Conservation (phyloP, 202 grass and related monocot genomes). For the Bolboschoenoplectus hybrid region DNA sequence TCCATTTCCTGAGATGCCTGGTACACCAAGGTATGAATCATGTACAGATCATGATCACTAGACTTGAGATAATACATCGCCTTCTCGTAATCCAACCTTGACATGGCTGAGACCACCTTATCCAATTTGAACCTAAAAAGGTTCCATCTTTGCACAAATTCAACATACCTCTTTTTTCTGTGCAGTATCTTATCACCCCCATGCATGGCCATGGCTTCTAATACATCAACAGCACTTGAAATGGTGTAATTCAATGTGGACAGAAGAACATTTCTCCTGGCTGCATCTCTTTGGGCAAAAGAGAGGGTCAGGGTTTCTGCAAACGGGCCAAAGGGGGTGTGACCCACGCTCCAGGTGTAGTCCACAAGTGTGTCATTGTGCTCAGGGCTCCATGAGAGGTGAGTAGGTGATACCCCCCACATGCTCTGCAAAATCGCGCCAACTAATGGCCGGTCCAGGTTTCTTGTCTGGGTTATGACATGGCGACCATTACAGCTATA, state of each 20-base stretch:
- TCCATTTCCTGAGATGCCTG: conserved; percentile 88
- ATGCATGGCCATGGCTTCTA: conserved; percentile 76
- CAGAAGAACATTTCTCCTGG: conserved; percentile 81
- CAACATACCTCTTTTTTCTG: conserved; percentile 75
- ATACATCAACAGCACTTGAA: conserved; percentile 57
- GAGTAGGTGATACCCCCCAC: conserved; percentile 89
- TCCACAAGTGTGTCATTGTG: conserved; percentile 71
- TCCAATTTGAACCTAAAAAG: conserved; percentile 84
- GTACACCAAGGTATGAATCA: conserved; percentile 75
- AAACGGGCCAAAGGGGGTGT: conserved; percentile 93
- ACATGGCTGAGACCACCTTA: conserved; percentile 83
- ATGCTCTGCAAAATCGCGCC: conserved; percentile 86
- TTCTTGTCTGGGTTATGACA: conserved; percentile 74
- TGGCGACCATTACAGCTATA: conserved; percentile 93
- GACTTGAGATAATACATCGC: conserved; percentile 85
- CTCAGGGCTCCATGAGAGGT: conserved; percentile 73
- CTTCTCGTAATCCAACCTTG: conserved; percentile 83
- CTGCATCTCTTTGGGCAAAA: conserved; percentile 96
- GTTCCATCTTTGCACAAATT: conserved; percentile 97
- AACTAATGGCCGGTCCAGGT: conserved; percentile 76
- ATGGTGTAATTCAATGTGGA: conserved; percentile 88
- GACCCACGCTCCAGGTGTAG: conserved; percentile 90
- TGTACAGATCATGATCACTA: conserved; percentile 89
- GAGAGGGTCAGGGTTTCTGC: conserved; percentile 77
- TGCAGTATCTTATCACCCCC: conserved; percentile 80